A percentile compares a stretch with the other conserved stretches of the same genome.
phyloP scores from a whole-genome alignment of 2,329 filamentous ascomycete genomes.

The Orbilia javanica region DNA sequence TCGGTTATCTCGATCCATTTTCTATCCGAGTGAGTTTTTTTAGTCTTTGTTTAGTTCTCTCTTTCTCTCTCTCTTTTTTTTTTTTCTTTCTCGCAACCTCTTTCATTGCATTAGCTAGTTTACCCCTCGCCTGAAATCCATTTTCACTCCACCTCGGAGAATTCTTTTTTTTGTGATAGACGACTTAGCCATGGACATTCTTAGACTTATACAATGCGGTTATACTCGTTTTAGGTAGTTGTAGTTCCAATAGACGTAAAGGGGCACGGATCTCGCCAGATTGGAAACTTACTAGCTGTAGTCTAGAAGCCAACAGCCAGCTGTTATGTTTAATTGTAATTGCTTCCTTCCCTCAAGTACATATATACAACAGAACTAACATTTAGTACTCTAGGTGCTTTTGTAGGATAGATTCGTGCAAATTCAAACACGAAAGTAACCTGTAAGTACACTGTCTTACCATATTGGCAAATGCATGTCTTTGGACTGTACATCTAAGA shows the following conservation, averaged over 20 bases:
- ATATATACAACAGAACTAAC: background rate
- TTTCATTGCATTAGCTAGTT: constrained; percentile 28
- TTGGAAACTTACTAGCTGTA: too few species aligned
- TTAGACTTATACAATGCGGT: background rate
- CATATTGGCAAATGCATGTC: background rate
- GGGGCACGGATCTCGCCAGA: background rate
- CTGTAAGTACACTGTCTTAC: background rate
- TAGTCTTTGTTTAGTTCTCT: too few species aligned
- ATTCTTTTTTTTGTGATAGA: constrained; percentile 37
- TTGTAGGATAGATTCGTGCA: background rate
- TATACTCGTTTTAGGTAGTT: constrained; percentile 17
- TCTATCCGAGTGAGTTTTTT: constrained; percentile 29
- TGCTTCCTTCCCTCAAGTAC: background rate
- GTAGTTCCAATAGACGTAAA: constrained; percentile 30
- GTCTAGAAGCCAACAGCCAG: constrained; percentile 13
- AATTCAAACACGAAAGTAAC: background rate
- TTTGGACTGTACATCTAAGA: background rate
- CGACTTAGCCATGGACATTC: constrained; percentile 19
- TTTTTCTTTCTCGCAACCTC: too few species aligned
- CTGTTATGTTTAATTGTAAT: constrained; percentile 15
- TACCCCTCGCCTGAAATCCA: constrained; percentile 36
- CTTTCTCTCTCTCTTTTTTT: too few species aligned
- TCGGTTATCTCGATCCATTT: constrained; percentile 25
- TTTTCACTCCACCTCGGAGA: constrained; percentile 48
- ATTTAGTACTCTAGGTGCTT: background rate